Evolutionary conservation across 2,329 filamentous ascomycete species (phyloP), one percentile per base, ranked within the genome.

Genomic region (Aspergillus jensenii): DNA sequence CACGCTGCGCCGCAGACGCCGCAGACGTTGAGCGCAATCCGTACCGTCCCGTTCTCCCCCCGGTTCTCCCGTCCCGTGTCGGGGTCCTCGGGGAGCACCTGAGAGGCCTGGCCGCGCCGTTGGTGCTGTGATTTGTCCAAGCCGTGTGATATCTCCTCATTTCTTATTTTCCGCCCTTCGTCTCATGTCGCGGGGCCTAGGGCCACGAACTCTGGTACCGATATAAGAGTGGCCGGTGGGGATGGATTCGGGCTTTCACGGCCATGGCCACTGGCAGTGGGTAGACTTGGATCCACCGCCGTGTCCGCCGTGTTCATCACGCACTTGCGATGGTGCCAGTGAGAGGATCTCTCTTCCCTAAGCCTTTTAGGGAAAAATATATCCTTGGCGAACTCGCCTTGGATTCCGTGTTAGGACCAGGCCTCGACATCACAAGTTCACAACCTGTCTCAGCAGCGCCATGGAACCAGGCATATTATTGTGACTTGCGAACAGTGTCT

Each of bases 41-140:
- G 55, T 46, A 23, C 55, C 55, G 55, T 57, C 48, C 55, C 55
- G 54, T 27, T 21, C 31, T 39, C 52, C 43, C 23, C 41, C 41
- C 51, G 31, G 27, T 31, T 31, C 27, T 53, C 40, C 33, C 27
- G 25, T 31, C 17, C 27, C n/a, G 8, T 25, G 17, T 43, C 37
- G 25, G 15, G 31, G 17, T 17, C 9, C 23, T 43, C 37, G 25
- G 15, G 31, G 17, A 25, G n/a, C 23, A 11, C 39, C 25, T 23
- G 35, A 23, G 51, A 53, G 19, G 39, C 37, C 27, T 31, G 41
- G 3, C 46, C n/a, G 37, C 21, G 15, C 47, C 23, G 21, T 52
- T 25, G 25, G 17, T 6, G 17, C 15, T 50, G 23, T 56, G 47
- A 56, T 56, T 56, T 52, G 54, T 49, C 19, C 40, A 31, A 52